Evolutionary conservation across 352 stramenopile genomes (phyloP).

Genomic region (Halophytophthora batemanensis): DNA sequence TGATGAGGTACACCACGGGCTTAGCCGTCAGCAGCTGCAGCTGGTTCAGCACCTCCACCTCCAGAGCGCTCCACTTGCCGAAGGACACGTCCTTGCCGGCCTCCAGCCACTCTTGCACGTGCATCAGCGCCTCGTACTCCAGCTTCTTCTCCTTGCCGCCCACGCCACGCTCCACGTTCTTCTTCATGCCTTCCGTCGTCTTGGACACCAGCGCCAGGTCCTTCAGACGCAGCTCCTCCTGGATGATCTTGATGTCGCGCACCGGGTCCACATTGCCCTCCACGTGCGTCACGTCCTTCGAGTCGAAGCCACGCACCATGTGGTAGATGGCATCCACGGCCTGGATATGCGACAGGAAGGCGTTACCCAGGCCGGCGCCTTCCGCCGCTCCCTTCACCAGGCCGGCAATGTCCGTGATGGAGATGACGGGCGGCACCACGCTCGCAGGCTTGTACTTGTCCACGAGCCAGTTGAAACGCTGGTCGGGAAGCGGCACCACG

Average conservation of each 20-base stretch:
- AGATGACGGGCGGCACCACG: slow-evolving; percentile 96
- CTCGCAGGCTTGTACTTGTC: slow-evolving; percentile 94
- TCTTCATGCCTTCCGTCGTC: slow-evolving; percentile 69
- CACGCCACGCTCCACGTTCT: slow-evolving; percentile 86
- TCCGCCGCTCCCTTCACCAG: slow-evolving; percentile 97
- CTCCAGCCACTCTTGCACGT: slow-evolving; percentile 81
- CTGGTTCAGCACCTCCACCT: slow-evolving; percentile 91
- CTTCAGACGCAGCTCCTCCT: slow-evolving; percentile 97
- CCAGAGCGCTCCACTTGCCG: slow-evolving; percentile 83
- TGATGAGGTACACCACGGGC: slow-evolving; percentile 98
- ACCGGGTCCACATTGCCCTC: slow-evolving; percentile 99
- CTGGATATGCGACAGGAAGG: slow-evolving; percentile 99
- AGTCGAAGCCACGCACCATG: slow-evolving; percentile 98
- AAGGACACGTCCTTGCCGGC: slow-evolving; percentile 90
- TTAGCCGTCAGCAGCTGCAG: slow-evolving; percentile 93
- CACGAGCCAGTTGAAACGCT: slow-evolving; percentile 99
- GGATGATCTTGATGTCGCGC: slow-evolving; percentile 98
- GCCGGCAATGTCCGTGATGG: slow-evolving; percentile 99
- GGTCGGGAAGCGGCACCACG: slow-evolving; percentile 94
- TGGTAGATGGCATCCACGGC: slow-evolving; percentile 98
- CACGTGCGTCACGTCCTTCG: slow-evolving; percentile 98
- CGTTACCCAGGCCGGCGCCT: slow-evolving; percentile 98
- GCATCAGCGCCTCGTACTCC: slow-evolving; percentile 87
- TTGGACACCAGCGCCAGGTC: slow-evolving; percentile 92
- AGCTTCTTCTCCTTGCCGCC: slow-evolving; percentile 96